Conservation (phyloP, 2,329 filamentous ascomycete species). For the Alternaria atra region DNA sequence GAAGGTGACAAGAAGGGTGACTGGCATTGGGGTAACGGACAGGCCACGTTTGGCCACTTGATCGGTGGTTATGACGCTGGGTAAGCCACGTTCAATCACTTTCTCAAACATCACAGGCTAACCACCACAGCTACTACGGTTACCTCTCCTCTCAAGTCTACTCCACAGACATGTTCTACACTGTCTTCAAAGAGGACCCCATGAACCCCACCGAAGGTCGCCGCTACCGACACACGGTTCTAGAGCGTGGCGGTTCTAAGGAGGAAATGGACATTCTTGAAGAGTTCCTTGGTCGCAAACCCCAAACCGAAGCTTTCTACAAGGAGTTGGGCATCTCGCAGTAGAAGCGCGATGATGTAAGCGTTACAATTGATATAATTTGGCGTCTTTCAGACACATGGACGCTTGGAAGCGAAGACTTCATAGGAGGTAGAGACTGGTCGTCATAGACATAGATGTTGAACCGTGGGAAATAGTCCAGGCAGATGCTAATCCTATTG, state of each 20-base stretch:
- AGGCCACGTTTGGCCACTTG: conserved; percentile 82
- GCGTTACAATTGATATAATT: not conserved
- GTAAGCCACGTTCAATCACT: conserved; percentile 25
- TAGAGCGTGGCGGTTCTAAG: conserved; percentile 79
- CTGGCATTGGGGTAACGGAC: conserved; percentile 75
- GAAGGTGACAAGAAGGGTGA: conserved; percentile 54
- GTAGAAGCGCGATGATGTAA: conserved; percentile 17
- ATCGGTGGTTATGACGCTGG: conserved; percentile 87
- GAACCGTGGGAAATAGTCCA: not conserved
- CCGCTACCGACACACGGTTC: conserved; percentile 78
- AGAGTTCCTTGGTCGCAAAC: conserved; percentile 80
- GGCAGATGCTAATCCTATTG: not conserved
- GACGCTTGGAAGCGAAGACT: not conserved
- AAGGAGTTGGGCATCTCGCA: conserved; percentile 70
- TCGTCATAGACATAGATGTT: not conserved
- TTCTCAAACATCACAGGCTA: not conserved
- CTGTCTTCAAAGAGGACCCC: conserved; percentile 78
- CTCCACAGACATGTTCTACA: conserved; percentile 86
- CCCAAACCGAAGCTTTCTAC: conserved; percentile 82
- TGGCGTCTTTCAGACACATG: no score
- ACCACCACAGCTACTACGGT: conserved; percentile 67
- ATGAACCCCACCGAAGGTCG: conserved; percentile 79
- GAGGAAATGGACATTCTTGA: conserved; percentile 83
- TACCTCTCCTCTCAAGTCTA: conserved; percentile 76
- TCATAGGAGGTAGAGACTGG: not conserved